A percentile compares a stretch with the other conserved stretches of the same genome.
These are phyloP conservation scores for Sphaerulina populicola DNA, from an alignment of 2,329 filamentous ascomycete species.

Conservation along the genomic window DNA sequence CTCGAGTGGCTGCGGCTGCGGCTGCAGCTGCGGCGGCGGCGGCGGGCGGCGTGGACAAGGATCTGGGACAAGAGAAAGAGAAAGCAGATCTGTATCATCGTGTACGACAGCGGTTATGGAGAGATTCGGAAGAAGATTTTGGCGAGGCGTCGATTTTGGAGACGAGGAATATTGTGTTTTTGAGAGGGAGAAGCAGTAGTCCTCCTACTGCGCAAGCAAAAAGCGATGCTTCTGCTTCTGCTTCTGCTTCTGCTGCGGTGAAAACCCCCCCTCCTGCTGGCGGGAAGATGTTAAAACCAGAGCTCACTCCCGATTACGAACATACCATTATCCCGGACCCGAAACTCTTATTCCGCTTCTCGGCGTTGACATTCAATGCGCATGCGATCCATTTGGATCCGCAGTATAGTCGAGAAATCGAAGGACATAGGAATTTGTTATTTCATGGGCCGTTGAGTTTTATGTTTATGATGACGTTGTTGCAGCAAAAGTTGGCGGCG, in stretches of 20 bases:
- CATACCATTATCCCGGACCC: constrained; percentile 58
- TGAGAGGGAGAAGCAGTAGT: constrained; percentile 46
- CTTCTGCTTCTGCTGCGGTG: constrained; percentile 22
- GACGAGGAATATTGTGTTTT: constrained; percentile 55
- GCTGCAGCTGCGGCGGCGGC: no score
- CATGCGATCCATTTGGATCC: constrained; percentile 83
- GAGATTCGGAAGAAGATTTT: constrained; percentile 36
- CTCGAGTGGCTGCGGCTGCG: constrained; percentile 31
- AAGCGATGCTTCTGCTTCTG: no score
- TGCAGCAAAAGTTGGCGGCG: constrained; percentile 48
- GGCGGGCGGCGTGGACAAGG: no score
- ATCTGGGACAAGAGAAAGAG: constrained; percentile 17
- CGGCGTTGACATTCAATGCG: constrained; percentile 83
- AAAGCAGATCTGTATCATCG: constrained; percentile 30
- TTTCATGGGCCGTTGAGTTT: constrained; percentile 82
- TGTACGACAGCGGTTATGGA: constrained; percentile 39
- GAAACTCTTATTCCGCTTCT: constrained; percentile 78
- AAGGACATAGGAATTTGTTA: constrained; percentile 66
- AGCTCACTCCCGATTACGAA: constrained; percentile 46
- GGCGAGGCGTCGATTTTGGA: constrained; percentile 47
- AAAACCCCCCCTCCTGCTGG: constrained; percentile 11
- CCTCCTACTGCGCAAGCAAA: no score
- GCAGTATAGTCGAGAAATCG: constrained; percentile 58
- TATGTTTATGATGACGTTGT: constrained; percentile 63
- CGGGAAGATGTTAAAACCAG: constrained; percentile 39